phyloP scores from a whole-genome alignment of 2,329 filamentous ascomycete genomes.

The Colletotrichum sidae region DNA sequence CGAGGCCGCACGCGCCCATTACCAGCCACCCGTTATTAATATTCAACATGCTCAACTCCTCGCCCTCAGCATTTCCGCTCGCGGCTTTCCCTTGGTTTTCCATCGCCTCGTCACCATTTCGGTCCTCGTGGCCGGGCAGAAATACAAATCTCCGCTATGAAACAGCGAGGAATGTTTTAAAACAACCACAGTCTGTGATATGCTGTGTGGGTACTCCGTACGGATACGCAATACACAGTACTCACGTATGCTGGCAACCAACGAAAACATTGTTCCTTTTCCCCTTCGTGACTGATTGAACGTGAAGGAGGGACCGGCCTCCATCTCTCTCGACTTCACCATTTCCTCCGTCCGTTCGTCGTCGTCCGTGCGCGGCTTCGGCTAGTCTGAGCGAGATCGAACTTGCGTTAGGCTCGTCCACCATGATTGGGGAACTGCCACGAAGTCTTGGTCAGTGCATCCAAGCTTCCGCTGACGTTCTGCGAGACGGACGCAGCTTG shows the following conservation, averaged over 20 bases:
- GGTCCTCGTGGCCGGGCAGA: neutral
- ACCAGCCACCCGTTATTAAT: constrained; percentile 33
- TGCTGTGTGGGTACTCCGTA: neutral
- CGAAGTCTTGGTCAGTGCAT: constrained; percentile 20
- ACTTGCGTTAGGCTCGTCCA: constrained; percentile 5
- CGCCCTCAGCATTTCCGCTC: constrained; percentile 7
- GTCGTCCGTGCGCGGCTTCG: constrained; percentile 7
- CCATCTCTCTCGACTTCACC: neutral
- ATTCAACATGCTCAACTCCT: neutral
- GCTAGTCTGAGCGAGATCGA: constrained; percentile 2
- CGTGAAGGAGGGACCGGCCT: too few relatives aligned
- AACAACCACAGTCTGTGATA: constrained; percentile 30
- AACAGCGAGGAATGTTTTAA: constrained; percentile 35
- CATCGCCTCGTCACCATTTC: constrained; percentile 14
- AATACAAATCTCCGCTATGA: constrained; percentile 27
- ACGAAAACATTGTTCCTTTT: too few relatives aligned
- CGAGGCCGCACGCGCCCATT: constrained; percentile 26
- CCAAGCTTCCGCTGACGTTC: constrained; percentile 19
- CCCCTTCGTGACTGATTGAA: too few relatives aligned
- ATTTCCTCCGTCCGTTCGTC: neutral
- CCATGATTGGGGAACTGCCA: constrained; percentile 1
- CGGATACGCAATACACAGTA: neutral
- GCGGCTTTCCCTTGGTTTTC: constrained; percentile 3
- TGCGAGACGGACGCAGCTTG: constrained; percentile 5
- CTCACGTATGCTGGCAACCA: too few relatives aligned